These are phyloP conservation scores for Dendrobium chrysotoxum DNA, from an alignment of 106 monocot species.

Conservation along the genomic window DNA sequence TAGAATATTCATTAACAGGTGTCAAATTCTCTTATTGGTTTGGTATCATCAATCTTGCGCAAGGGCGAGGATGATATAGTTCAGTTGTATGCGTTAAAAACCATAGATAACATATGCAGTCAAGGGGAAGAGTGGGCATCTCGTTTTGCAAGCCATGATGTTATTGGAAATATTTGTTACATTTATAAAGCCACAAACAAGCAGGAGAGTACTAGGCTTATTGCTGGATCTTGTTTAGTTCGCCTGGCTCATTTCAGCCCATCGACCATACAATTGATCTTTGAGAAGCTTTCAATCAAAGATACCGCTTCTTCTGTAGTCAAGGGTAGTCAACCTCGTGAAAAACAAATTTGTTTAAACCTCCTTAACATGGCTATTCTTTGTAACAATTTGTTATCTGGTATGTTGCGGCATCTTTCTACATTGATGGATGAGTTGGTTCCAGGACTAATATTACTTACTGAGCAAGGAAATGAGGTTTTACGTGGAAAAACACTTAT, in stretches of 20 bases:
- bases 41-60: slow-evolving; percentile 82
- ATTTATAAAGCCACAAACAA: slow-evolving; percentile 88
- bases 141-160: slow-evolving; percentile 75
- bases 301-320: slow-evolving; percentile 52
- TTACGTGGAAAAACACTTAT: slow-evolving; percentile 87
- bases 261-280: slow-evolving; percentile 45
- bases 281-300: slow-evolving; percentile 80
- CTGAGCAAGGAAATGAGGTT: slow-evolving; percentile 82
- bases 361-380: slow-evolving; percentile 67
- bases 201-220: slow-evolving; percentile 77
- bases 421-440: slow-evolving; percentile 73
- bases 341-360: slow-evolving; percentile 79
- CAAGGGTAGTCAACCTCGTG: slow-evolving; percentile 57
- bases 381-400: slow-evolving; percentile 30
- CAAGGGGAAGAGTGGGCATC: slow-evolving; percentile 86
- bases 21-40: slow-evolving; percentile 64
- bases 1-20: slow-evolving; percentile 38
- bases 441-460: slow-evolving; percentile 53
- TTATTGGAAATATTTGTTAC: slow-evolving; percentile 74
- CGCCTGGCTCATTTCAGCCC: slow-evolving; percentile 74
- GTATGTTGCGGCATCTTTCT: slow-evolving; percentile 45
- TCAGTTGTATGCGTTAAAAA: slow-evolving; percentile 86
- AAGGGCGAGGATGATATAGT: slow-evolving; percentile 93
- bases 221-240: slow-evolving; percentile 92
- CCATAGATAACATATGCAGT: slow-evolving; percentile 87